Conservation (phyloP, 2,329 filamentous ascomycete species). For the Penicillium aurantiogriseum region DNA sequence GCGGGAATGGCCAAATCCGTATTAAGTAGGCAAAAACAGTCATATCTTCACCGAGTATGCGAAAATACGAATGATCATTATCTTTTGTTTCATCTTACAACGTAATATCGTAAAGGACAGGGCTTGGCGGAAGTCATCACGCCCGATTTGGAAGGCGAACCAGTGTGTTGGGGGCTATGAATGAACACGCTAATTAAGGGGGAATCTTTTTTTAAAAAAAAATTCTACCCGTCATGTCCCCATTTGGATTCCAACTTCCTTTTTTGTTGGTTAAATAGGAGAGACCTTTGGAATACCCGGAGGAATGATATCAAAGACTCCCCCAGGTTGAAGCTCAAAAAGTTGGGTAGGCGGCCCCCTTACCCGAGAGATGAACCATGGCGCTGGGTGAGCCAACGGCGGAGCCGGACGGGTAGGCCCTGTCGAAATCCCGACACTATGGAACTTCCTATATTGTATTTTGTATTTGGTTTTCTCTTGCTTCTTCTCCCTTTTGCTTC, state of each 20-base stretch:
- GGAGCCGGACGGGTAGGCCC: slow-evolving; percentile 11
- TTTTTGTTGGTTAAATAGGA: background rate
- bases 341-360: background rate
- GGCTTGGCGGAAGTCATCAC: background rate
- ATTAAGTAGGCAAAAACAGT: background rate
- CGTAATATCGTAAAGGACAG: background rate
- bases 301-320: background rate
- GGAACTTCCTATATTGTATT: slow-evolving; percentile 14
- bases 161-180: background rate
- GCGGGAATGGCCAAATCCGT: background rate
- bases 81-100: background rate
- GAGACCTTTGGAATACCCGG: background rate
- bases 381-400: slow-evolving; percentile 32
- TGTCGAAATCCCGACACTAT: slow-evolving; percentile 27
- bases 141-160: background rate
- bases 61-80: background rate
- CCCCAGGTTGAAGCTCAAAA: background rate
- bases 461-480: background rate
- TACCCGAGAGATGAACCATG: slow-evolving; percentile 37
- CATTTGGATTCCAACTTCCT: background rate
- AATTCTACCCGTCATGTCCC: background rate
- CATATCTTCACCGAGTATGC: background rate
- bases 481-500: background rate
- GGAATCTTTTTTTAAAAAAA: too few species aligned
- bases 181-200: background rate